Base-by-base conservation (phyloP, 2,329 filamentous ascomycete genomes). In the Alternaria incomplexa region DNA sequence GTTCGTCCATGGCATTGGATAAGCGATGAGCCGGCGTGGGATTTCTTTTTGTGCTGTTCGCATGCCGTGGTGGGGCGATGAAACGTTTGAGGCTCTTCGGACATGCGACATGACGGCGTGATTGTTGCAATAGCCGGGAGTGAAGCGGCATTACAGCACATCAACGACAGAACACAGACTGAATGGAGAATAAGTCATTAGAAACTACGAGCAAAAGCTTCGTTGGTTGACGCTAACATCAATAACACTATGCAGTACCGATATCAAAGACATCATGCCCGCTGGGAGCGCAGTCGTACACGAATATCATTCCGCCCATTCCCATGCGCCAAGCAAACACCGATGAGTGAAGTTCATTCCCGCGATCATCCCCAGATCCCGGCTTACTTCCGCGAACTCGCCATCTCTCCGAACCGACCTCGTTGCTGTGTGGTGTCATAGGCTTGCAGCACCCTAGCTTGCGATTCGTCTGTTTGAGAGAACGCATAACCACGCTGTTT, bases 401-500 rank as follows among this genome's bases (percentile, higher is more conserved):
- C 89, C 95, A 99, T 97, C 85, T 99, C 96, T 78, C 96, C 96
- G 82, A 97, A 98, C 67, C 92, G 86, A 52, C 96, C 96, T 84
- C 96, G 88, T 78, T 93, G 89, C 80, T 91, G 90, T 66, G 96
- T 99, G 56, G 96, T 99, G 83, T 99, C 96, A 82, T 99, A 99
- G 65, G 96, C 96, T 83, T 97, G 95, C 77, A 99, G 86, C 66
- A 99, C 92, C 72, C 95, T 88, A 71, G 95, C 97, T 83, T 98
- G 96, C 73, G 91, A 93, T 81, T 99, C 96, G 79, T 99, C 96
- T 62, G 95, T 96, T 82, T 97, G 94, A 72, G 93, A 97, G 82
- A 99, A 99, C 65, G 96, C 96, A 78, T 99, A 99, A 32, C 96
- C 96, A 76, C 96, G 91, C 83, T 99, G 96, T 83, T 99, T 99